Evolutionary conservation across 2,329 filamentous ascomycete species (phyloP).

Genomic region (Fusarium sp.): DNA sequence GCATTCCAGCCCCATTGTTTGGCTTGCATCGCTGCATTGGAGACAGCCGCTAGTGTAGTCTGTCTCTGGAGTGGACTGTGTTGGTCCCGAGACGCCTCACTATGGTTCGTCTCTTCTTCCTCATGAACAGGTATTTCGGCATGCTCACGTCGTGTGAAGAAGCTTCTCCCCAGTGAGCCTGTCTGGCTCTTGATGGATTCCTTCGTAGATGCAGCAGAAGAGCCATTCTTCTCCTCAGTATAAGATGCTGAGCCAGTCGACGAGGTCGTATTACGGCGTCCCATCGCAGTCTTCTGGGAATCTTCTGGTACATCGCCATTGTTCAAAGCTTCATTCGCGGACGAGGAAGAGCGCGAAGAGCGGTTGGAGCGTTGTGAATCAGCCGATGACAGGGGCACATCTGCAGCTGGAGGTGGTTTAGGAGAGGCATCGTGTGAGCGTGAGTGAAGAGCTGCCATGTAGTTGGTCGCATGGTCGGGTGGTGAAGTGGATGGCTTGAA

Average conservation of each 20-base stretch:
- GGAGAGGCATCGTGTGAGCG: constrained; percentile 70
- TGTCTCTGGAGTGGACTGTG: constrained; percentile 50
- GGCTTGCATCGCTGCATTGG: constrained; percentile 67
- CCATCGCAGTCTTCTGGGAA: constrained; percentile 46
- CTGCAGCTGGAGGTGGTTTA: constrained; percentile 53
- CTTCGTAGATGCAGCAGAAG: constrained; percentile 52
- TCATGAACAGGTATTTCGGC: constrained; percentile 52
- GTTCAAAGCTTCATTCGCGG: constrained; percentile 58
- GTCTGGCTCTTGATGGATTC: constrained; percentile 58
- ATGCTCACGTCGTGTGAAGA: constrained; percentile 58
- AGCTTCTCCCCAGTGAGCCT: constrained; percentile 55
- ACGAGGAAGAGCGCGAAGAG: constrained; percentile 66
- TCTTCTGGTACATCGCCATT: constrained; percentile 57
- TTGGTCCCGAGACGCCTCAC: constrained; percentile 54
- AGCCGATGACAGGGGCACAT: constrained; percentile 53
- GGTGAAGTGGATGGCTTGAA: constrained; percentile 69
- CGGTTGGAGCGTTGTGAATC: constrained; percentile 59
- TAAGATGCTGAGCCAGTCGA: constrained; percentile 52
- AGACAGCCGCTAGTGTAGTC: constrained; percentile 66
- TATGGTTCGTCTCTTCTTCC: constrained; percentile 54
- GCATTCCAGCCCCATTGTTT: constrained; percentile 72
- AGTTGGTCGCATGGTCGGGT: constrained; percentile 71
- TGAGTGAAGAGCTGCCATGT: constrained; percentile 77
- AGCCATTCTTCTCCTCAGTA: constrained; percentile 45
- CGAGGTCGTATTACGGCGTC: constrained; percentile 57